phyloP scores from a whole-genome alignment of 176 grass and related monocot genomes.

The Rhynchospora breviuscula region DNA sequence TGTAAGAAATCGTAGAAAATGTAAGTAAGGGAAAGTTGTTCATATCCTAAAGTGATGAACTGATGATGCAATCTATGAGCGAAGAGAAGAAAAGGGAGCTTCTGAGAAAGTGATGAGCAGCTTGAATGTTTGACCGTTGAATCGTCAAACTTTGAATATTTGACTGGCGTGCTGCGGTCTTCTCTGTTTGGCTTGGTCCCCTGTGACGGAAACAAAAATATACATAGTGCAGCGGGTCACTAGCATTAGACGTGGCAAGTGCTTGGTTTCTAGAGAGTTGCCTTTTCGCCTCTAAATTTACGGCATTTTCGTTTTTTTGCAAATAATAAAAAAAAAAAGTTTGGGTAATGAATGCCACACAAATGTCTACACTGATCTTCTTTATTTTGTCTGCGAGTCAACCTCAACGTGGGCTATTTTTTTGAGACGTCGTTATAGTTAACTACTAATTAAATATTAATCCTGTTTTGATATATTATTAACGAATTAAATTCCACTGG shows the following conservation, averaged over 20 bases:
- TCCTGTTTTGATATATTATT: too few relatives aligned
- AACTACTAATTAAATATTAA: neutral
- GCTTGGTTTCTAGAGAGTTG: neutral
- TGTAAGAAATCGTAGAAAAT: neutral
- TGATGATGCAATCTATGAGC: neutral
- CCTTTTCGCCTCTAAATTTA: neutral
- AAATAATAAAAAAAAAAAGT: neutral
- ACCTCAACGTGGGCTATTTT: neutral
- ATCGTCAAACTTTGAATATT: constrained; percentile 29
- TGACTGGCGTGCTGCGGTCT: constrained; percentile 26
- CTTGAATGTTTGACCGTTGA: constrained; percentile 40
- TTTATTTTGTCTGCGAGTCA: neutral
- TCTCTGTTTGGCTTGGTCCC: neutral
- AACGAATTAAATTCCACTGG: neutral
- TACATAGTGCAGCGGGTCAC: neutral
- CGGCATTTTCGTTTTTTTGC: neutral
- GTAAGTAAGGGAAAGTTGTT: neutral
- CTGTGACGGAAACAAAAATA: neutral
- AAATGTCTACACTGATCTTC: neutral
- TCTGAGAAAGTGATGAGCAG: constrained; percentile 19
- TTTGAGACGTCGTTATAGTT: neutral
- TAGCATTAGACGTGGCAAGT: neutral
- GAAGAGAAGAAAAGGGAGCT: neutral
- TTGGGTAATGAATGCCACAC: neutral
- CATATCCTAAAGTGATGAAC: neutral